Base-by-base conservation (phyloP, 768 basidiomycete species). In the Lactarius vividus region DNA sequence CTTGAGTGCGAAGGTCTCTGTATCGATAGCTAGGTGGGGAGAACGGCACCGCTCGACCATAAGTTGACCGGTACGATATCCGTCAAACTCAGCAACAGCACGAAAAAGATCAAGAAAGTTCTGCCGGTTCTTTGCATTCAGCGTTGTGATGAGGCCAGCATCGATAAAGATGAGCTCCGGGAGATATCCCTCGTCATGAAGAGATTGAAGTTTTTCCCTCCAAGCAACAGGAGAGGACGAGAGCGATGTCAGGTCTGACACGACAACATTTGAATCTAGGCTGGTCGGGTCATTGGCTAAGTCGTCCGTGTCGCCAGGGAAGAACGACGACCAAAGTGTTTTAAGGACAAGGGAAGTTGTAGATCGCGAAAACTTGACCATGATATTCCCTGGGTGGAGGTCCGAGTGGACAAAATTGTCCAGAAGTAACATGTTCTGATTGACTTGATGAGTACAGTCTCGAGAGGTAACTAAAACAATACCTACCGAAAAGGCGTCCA, bases 51-150 rank as follows among this genome's bases (percentile, higher is more conserved):
- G 89, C 76, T 94, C 92, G 61, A 98, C 85, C 96, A 99, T 98
- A 60, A 99, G 87, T 67, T 93, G 88, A 1, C 97, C 97, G 1
- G 93, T 87, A 66, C 88, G 89, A 77, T 98, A 98, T 0, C 97
- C 97, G 74, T 99, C 97, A 66, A 99, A 99, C 71, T 95, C 88
- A 39, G 97, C 96, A 40, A 99, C 84, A 4, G 96, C 94, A 61
- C 90, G 88, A 80, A 99, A 98, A 67, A 99, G 88, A 73, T 99
- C 96, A 55, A 99, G 84, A 75, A 99, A 99, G 77, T 99, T 98
- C 64, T 82, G 80, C 33, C 96, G 86, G 76, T 98, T 94, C n/a
- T 74, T 79, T 2, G 83, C 82, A 72, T 92, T 85, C 56, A 99
- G 87, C 0, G 89, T 89, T 3, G 96, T 98, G 60, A 96, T 89